These are phyloP conservation scores for Trypanosoma rangeli DNA, from an alignment of 208 protist species.

Conservation along the genomic window DNA sequence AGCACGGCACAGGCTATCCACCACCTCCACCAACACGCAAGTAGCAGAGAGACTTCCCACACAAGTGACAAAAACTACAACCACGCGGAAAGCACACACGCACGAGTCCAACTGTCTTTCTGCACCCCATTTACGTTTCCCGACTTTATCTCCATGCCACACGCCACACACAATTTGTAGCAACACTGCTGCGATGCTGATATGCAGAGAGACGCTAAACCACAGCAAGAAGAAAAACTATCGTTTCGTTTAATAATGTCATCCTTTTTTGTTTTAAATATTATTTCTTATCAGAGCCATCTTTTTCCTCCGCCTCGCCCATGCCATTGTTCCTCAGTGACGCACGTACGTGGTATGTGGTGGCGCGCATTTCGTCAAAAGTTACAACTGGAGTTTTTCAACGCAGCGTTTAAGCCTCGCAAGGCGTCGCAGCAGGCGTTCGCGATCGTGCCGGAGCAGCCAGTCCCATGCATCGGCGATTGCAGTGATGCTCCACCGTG, in stretches of 20 bases:
- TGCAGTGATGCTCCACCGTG: background rate
- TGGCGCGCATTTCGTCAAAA: background rate
- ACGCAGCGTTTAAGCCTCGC: constrained; percentile 25
- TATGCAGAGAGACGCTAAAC: background rate
- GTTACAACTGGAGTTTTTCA: constrained; percentile 19
- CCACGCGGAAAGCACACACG: too few relatives aligned
- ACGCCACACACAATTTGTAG: too few relatives aligned
- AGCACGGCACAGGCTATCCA: too few relatives aligned
- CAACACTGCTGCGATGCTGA: background rate
- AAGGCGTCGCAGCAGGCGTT: constrained; percentile 33
- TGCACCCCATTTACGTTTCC: too few relatives aligned
- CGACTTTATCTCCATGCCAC: too few relatives aligned
- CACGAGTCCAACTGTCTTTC: too few relatives aligned
- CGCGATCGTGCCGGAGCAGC: constrained; percentile 27
- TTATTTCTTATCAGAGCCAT: background rate
- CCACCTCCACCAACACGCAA: too few relatives aligned
- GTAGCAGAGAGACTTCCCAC: too few relatives aligned
- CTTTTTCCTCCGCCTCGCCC: background rate
- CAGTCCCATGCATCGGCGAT: constrained; percentile 36
- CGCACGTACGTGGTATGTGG: background rate
- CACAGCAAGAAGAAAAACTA: background rate
- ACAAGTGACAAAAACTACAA: too few relatives aligned
- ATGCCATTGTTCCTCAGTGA: background rate
- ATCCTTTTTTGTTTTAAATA: background rate
- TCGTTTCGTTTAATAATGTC: background rate